Evolutionary conservation across 129 eudicot genomes (phyloP).

Genomic region (Flaveria linearis): DNA sequence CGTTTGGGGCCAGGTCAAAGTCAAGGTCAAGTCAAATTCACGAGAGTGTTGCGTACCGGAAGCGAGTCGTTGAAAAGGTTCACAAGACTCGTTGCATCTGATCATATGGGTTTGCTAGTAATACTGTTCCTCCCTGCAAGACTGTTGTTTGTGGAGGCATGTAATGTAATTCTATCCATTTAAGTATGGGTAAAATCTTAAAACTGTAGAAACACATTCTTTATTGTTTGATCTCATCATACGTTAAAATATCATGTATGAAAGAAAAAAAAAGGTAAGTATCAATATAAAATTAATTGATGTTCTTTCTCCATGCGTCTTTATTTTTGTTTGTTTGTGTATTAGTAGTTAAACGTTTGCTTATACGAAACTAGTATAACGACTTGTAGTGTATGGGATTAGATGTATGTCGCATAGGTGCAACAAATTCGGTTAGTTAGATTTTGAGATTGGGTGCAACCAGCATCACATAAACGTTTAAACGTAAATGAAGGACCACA

Average conservation of each 20-base stretch:
- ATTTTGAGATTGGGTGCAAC: constrained; percentile 13
- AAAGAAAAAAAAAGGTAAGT: neutral
- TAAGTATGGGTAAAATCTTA: constrained; percentile 3
- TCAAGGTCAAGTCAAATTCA: constrained; percentile 44
- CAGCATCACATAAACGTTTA: constrained; percentile 2
- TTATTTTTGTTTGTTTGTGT: constrained; percentile 8
- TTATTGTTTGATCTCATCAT: constrained; percentile 19
- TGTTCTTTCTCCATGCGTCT: neutral
- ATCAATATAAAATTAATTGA: neutral
- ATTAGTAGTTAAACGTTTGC: neutral
- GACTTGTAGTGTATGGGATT: constrained; percentile 6
- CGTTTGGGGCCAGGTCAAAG: constrained; percentile 29
- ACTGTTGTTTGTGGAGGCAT: constrained; percentile 37
- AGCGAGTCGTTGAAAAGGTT: constrained; percentile 65
- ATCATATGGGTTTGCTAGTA: constrained; percentile 76
- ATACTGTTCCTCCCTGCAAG: constrained; percentile 67
- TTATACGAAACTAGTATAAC: constrained; percentile 10
- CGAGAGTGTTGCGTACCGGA: constrained; percentile 55
- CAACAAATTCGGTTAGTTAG: neutral
- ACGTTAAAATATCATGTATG: neutral
- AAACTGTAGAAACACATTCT: constrained; percentile 16
- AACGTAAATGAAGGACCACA: constrained; percentile 11
- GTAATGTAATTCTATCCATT: constrained; percentile 23
- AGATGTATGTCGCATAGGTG: constrained; percentile 28
- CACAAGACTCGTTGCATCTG: constrained; percentile 66